Percentiles rank a stretch among this genome's conserved stretches.
These are phyloP conservation scores for Penicillium bovifimosum DNA, from an alignment of 495 filamentous ascomycete species.

Conservation along the genomic window DNA sequence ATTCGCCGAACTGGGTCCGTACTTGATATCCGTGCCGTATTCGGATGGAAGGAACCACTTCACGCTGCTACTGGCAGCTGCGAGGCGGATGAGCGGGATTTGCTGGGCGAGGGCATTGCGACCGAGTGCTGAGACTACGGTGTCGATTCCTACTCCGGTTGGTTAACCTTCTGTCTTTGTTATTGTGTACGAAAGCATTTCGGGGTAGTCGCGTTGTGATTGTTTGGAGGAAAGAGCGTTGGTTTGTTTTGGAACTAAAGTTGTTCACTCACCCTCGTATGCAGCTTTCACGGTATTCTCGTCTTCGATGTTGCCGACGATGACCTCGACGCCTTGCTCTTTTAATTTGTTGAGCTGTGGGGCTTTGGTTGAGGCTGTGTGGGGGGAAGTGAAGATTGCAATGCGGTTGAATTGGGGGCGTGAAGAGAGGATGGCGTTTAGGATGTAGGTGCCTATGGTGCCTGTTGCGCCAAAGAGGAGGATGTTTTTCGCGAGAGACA, in stretches of 20 bases:
- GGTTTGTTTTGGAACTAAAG: too few relatives aligned
- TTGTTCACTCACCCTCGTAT: conserved; percentile 38
- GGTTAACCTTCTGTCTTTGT: too few relatives aligned
- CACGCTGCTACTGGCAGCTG: conserved; percentile 49
- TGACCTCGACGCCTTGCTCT: conserved; percentile 46
- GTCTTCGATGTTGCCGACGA: conserved; percentile 55
- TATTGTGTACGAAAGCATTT: too few relatives aligned
- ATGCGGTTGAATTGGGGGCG: conserved; percentile 50
- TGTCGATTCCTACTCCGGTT: conserved; percentile 48
- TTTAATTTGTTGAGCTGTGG: conserved; percentile 37
- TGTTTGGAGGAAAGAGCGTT: background rate
- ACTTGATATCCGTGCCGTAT: conserved; percentile 71
- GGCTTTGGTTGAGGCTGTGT: conserved; percentile 40
- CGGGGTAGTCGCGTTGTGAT: background rate
- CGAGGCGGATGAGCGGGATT: conserved; percentile 53
- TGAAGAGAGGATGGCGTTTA: conserved; percentile 49
- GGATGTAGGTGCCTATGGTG: conserved; percentile 60
- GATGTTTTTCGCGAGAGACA: conserved; percentile 38
- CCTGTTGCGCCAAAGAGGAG: conserved; percentile 69
- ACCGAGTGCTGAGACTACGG: conserved; percentile 60
- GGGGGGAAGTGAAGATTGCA: conserved; percentile 58
- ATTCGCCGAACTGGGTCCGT: conserved; percentile 48
- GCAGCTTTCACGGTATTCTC: conserved; percentile 47
- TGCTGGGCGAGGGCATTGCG: conserved; percentile 53
- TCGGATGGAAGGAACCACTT: conserved; percentile 68